Base-by-base conservation (phyloP, 805 yeast species). In the Groenewaldozyma salmanticensis region DNA sequence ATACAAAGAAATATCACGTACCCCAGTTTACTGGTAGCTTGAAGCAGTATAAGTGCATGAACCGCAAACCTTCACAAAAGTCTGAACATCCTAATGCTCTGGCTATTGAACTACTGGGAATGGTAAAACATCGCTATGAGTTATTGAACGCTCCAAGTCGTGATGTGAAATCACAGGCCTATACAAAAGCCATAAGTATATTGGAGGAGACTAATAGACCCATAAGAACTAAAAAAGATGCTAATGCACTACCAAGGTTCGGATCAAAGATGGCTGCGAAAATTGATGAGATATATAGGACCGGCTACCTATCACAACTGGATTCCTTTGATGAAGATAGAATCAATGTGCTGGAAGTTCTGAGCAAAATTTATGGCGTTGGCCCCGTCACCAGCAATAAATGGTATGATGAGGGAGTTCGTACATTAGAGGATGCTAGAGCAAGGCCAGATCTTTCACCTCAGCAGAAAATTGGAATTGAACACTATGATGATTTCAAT, bases 361-460 rank as follows among this genome's bases (percentile, higher is more conserved):
- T 75, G 34, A 54, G 59, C 32, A 58, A 64, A 1, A 64, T 75
- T 2, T 64, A 68, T 48, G 77, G 79, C 1, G 75, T 75, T 5
- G 80, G 79, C 0, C 58, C 63, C 3, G 49, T 40, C 4, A 54
- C 57, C 3, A 74, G 79, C 0, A 47, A 54, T 20, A 51, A 57
- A 37, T 66, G 75, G 65, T 61, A 64, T 36, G 45, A 57, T 4
- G 57, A 62, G 41, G 70, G 72, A 3, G 49, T 52, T 21, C 50
- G 67, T 13, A 59, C 67, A 1, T 43, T 67, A 11, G 65, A 69
- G 1, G 75, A 70, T 33, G 54, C 69, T 4, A 32, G 50, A 3
- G 29, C 53, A 9, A 45, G 62, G 22, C 45, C 48, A 17, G 58
- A 59, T 47, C 33, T 66, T 34, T 52, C 58, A 2, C 39, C 48